Evolutionary conservation across 164 flowering plant genomes (phyloP), one percentile per base, ranked within the genome.

Genomic region (Kingdonia uniflora): DNA sequence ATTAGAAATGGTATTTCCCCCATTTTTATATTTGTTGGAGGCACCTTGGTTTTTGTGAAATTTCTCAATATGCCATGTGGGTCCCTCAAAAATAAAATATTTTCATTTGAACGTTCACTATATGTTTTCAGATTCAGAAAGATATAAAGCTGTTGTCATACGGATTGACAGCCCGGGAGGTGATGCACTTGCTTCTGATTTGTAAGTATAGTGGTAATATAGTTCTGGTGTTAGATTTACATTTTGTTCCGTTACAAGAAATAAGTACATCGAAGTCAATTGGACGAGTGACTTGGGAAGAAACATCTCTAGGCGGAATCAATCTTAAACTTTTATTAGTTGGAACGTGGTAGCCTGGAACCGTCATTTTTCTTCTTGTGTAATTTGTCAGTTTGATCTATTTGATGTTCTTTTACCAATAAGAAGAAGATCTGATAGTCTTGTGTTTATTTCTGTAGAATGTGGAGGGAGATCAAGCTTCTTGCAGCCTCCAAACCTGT

Each of bases 141-240:
- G 58, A 66, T 85, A 69, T 26, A 91, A 87, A 57, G 98, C 96
- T 56, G 96, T 74, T 48, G 62, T 91, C 52, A 71, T 91, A 46
- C 81, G 98, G 22, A 87, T 91, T 63, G 98, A 87, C 66, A 91
- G 98, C 62, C 96, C 96, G 63, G 98, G 98, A 69, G 96, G 98
- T 64, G 98, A 87, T 85, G 98, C 98, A 66, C 95, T 91, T 77
- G 96, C 97, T 70, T 91, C 95, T 72, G 97, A 87, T 67, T 72
- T 91, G 97, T 91, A 80, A 85, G 97, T 76, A 58, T n/a, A 17
- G 13, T 26, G 21, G 13, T 60, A 56, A 21, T 37, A 39, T 16
- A 42, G 16, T 16, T 19, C 40, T 37, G 40, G 40, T 5, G 40
- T 19, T 49, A n/a, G n/a, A 55, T 6, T 13, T 13, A 48, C 5